Evolutionary conservation across 2,329 filamentous ascomycete species (phyloP), one percentile per base, ranked within the genome.

Genomic region (Camillea tinctor): DNA sequence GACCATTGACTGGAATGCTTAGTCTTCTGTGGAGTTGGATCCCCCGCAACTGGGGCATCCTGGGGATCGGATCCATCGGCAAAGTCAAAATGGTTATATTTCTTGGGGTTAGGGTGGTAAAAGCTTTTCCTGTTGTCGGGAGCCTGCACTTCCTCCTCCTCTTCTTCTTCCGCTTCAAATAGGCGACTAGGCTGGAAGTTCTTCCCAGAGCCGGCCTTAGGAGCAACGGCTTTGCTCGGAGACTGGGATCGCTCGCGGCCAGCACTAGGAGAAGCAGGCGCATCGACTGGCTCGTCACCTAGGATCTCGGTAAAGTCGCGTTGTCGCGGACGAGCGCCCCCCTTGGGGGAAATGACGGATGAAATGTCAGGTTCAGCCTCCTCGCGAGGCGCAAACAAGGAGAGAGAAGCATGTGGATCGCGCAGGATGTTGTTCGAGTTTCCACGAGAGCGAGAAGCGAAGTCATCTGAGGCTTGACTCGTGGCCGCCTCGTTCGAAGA

Each of bases 41-140:
- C 67, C 55, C 74, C 77, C n/a, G n/a, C n/a, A 78, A 72, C 64
- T 78, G 80, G 77, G 19, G 75, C 75, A 55, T 84, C 80, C 61
- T 78, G 75, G 17, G 79, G 77, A 58, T 86, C 82, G 20, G 79
- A 83, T 55, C 86, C 87, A 66, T 92, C 88, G 60, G 83, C 86
- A 71, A 96, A 90, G 61, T 93, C 88, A 72, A 96, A 96, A 76
- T 98, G 94, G 60, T 89, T 81, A 78, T 88, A 97, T 75, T 92
- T 96, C 71, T 86, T 87, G 2, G 91, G 85, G 73, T 95, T 85
- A 6, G 90, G 88, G 70, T 89, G 82, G 70, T 83, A 81, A 66
- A 76, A 77, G 57, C 76, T 74, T 58, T 75, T 74, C 51, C 71
- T 66, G 44, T 76, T 73, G 52, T 80, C 76, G 48, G 78, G 79